These are phyloP conservation scores for Limnanthes douglasii DNA, from an alignment of 345 rosid genomes.

Conservation along the genomic window DNA sequence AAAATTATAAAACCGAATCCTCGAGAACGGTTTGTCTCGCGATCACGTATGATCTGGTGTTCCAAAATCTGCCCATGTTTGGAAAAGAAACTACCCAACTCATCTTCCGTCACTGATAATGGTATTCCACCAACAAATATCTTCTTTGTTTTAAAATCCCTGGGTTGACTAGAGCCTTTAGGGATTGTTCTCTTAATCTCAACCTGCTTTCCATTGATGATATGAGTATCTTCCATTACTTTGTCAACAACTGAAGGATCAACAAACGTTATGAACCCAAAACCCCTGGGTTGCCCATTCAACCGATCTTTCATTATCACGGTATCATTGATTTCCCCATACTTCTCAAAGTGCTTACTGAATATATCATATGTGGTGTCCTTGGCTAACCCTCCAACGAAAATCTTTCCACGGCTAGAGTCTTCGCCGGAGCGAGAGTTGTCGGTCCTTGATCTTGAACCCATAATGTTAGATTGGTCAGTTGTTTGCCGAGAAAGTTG, in stretches of 20 bases:
- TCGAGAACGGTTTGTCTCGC: constrained; percentile 46
- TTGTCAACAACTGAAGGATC: constrained; percentile 58
- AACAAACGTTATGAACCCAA: constrained; percentile 56
- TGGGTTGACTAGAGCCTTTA: constrained; percentile 33
- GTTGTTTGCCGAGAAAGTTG: no score
- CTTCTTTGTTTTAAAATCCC: constrained; percentile 51
- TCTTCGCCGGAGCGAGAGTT: no score
- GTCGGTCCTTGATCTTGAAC: no score
- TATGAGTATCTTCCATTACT: constrained; percentile 45
- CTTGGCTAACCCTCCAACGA: constrained; percentile 50
- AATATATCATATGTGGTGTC: constrained; percentile 39
- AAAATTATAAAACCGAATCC: constrained; percentile 63
- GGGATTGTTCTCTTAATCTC: constrained; percentile 67
- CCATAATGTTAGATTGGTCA: no score
- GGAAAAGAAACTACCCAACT: constrained; percentile 42
- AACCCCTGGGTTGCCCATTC: constrained; percentile 52
- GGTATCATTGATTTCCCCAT: constrained; percentile 49
- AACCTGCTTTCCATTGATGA: constrained; percentile 57
- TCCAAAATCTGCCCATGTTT: constrained; percentile 41
- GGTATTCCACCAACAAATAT: constrained; percentile 77
- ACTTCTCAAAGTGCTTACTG: constrained; percentile 38
- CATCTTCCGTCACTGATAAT: constrained; percentile 40
- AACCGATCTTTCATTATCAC: constrained; percentile 66
- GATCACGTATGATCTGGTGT: constrained; percentile 57
- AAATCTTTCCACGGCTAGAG: no score